Evolutionary conservation across 768 basidiomycete genomes (phyloP).

Genomic region (Scleroderma bovista): DNA sequence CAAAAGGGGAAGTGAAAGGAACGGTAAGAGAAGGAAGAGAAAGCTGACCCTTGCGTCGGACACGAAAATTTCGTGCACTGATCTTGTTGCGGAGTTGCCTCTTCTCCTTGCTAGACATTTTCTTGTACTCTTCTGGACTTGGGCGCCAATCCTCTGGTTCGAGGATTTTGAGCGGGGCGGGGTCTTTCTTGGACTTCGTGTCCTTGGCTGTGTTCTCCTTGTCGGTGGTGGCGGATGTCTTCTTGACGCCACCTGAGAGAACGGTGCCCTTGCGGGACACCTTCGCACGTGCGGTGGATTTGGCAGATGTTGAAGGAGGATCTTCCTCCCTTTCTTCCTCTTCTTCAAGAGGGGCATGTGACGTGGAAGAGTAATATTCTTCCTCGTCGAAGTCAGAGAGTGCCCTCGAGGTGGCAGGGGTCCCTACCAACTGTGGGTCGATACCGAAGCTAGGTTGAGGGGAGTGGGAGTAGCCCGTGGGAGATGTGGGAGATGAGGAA

Average conservation of each 20-base stretch:
- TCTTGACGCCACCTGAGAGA: slow-evolving; percentile 66
- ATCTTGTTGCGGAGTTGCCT: slow-evolving; percentile 96
- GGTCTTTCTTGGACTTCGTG: slow-evolving; percentile 24
- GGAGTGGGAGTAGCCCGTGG: slow-evolving; percentile 10
- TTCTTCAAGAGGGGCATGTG: slow-evolving; percentile 14
- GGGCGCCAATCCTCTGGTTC: slow-evolving; percentile 77
- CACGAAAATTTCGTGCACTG: slow-evolving; percentile 91
- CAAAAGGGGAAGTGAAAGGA: neutral
- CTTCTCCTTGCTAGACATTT: slow-evolving; percentile 94
- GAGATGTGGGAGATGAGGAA: slow-evolving; percentile 14
- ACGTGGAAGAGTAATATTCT: slow-evolving; percentile 1
- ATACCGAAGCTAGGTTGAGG: slow-evolving; percentile 43
- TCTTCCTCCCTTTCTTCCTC: slow-evolving; percentile 32
- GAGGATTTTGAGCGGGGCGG: slow-evolving; percentile 13
- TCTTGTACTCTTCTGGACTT: slow-evolving; percentile 89
- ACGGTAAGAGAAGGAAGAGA: neutral
- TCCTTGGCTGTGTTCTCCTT: slow-evolving; percentile 26
- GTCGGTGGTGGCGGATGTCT: slow-evolving; percentile 40
- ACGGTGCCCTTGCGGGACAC: slow-evolving; percentile 61
- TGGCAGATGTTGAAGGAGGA: slow-evolving; percentile 18
- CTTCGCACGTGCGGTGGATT: slow-evolving; percentile 52
- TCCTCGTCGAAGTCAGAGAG: slow-evolving; percentile 39
- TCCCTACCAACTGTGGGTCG: slow-evolving; percentile 73
- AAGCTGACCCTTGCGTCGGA: slow-evolving; percentile 76
- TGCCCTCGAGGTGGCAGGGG: slow-evolving; percentile 45